Percentiles rank a stretch among this genome's conserved stretches.
Conservation (phyloP, 805 yeast genomes). For the Barnettozyma californica region DNA sequence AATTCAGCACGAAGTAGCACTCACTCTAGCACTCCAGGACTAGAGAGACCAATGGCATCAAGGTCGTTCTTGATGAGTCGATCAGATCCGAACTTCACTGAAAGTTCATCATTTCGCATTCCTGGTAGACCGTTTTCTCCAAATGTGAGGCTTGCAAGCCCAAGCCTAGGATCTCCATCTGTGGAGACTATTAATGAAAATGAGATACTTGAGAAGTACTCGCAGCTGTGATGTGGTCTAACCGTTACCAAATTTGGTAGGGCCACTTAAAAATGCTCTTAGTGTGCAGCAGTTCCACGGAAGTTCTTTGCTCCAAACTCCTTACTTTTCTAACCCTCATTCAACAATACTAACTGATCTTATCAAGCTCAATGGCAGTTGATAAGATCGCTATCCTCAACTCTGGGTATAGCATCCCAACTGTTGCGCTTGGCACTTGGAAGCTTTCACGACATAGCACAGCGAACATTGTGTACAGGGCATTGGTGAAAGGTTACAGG, state of each 20-base stretch:
- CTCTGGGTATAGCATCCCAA: constrained; percentile 53
- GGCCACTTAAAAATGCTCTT: too few relatives aligned
- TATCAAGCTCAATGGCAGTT: constrained; percentile 4
- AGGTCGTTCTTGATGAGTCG: not conserved
- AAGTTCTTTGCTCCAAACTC: not conserved
- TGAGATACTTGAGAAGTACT: constrained; percentile 6
- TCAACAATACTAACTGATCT: too few relatives aligned
- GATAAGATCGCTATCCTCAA: constrained; percentile 29
- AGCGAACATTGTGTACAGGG: constrained; percentile 43
- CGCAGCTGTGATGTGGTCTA: constrained; percentile 3
- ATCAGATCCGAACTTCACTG: not conserved
- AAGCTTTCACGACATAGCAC: constrained; percentile 35
- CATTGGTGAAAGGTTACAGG: constrained; percentile 62
- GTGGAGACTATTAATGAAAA: constrained; percentile 1
- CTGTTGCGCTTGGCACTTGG: constrained; percentile 53
- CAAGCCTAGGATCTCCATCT: not conserved
- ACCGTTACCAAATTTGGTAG: too few relatives aligned
- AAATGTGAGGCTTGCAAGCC: not conserved
- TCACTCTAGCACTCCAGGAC: not conserved
- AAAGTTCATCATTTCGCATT: too few relatives aligned
- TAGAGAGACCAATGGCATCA: not conserved
- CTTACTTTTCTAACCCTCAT: not conserved
- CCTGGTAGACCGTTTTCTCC: not conserved
- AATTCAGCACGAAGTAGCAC: not conserved
- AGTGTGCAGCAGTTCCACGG: too few relatives aligned